phyloP scores from a whole-genome alignment of 2,329 filamentous ascomycete genomes.

The Pseudogymnoascus sp. region DNA sequence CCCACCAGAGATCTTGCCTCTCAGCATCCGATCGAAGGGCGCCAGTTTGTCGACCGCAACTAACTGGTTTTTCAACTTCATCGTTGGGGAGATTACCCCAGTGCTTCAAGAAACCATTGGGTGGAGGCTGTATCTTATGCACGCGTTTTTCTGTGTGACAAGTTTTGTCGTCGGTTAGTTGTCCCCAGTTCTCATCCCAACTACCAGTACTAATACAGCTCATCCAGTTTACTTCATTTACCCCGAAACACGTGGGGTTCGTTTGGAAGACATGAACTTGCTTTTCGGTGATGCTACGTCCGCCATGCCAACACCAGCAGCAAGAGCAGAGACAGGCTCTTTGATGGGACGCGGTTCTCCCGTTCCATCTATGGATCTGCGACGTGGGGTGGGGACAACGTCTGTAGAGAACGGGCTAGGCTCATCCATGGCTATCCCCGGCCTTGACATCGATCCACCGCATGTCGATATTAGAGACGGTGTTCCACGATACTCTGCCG shows the following conservation, averaged over 20 bases:
- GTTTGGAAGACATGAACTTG: slow-evolving; percentile 92
- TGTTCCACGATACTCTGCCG: slow-evolving; percentile 35
- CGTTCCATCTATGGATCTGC: slow-evolving; percentile 66
- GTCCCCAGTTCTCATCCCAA: not conserved
- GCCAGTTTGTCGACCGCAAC: slow-evolving; percentile 92
- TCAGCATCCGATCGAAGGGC: slow-evolving; percentile 95
- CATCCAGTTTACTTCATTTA: slow-evolving; percentile 87
- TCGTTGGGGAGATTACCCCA: slow-evolving; percentile 91
- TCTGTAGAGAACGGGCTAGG: slow-evolving; percentile 34
- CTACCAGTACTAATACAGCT: not conserved
- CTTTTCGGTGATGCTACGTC: slow-evolving; percentile 91
- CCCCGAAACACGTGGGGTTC: slow-evolving; percentile 90
- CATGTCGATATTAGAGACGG: slow-evolving; percentile 45
- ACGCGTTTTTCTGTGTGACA: slow-evolving; percentile 92
- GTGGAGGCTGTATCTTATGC: slow-evolving; percentile 89
- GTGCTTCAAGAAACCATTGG: slow-evolving; percentile 85
- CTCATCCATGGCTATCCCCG: slow-evolving; percentile 64
- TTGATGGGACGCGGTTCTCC: slow-evolving; percentile 73
- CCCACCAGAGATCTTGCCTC: slow-evolving; percentile 93
- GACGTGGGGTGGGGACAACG: slow-evolving; percentile 36
- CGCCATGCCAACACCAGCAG: slow-evolving; percentile 67
- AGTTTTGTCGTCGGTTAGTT: slow-evolving; percentile 92
- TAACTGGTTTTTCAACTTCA: slow-evolving; percentile 98
- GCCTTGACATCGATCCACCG: slow-evolving; percentile 74
- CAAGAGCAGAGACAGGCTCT: slow-evolving; percentile 72